Percentiles rank a stretch among this genome's conserved stretches.
phyloP scores from a whole-genome alignment of 768 basidiomycete genomes.

The Leccinum subtestaceum region DNA sequence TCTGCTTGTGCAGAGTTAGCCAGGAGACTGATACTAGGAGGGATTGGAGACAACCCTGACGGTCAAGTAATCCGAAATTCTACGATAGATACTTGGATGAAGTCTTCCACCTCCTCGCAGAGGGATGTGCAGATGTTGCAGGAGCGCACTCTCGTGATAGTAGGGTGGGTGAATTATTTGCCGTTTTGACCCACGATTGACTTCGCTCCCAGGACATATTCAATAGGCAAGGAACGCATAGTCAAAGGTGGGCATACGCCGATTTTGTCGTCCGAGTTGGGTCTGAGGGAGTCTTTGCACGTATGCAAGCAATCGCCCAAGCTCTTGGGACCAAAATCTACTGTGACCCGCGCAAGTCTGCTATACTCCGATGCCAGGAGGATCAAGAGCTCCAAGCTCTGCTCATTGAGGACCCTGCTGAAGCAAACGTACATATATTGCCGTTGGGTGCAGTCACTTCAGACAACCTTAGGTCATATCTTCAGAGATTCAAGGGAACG shows the following conservation, averaged over 20 bases:
- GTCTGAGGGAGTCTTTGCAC: background rate
- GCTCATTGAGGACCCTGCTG: conserved; percentile 71
- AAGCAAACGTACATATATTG: conserved; percentile 81
- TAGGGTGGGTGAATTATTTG: conserved; percentile 53
- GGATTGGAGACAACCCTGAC: conserved; percentile 28
- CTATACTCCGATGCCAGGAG: conserved; percentile 77
- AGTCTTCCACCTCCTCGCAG: conserved; percentile 20
- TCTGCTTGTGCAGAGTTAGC: conserved; percentile 88
- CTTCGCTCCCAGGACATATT: conserved; percentile 71
- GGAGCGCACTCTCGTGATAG: conserved; percentile 54
- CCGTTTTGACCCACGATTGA: background rate
- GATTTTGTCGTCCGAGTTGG: background rate
- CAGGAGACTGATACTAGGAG: conserved; percentile 49
- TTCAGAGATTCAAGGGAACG: conserved; percentile 66
- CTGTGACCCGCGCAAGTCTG: conserved; percentile 81
- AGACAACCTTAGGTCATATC: conserved; percentile 75
- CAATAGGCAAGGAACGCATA: conserved; percentile 95
- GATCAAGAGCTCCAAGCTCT: conserved; percentile 80
- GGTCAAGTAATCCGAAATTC: conserved; percentile 24
- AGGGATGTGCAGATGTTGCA: conserved; percentile 37
- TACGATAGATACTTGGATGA: conserved; percentile 56
- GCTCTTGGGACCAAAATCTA: conserved; percentile 82
- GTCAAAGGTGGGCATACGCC: conserved; percentile 69
- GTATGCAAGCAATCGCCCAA: conserved; percentile 71
- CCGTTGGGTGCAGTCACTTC: conserved; percentile 72